These are phyloP conservation scores for Aspergillus leporis DNA, from an alignment of 495 filamentous ascomycete genomes.

Conservation along the genomic window DNA sequence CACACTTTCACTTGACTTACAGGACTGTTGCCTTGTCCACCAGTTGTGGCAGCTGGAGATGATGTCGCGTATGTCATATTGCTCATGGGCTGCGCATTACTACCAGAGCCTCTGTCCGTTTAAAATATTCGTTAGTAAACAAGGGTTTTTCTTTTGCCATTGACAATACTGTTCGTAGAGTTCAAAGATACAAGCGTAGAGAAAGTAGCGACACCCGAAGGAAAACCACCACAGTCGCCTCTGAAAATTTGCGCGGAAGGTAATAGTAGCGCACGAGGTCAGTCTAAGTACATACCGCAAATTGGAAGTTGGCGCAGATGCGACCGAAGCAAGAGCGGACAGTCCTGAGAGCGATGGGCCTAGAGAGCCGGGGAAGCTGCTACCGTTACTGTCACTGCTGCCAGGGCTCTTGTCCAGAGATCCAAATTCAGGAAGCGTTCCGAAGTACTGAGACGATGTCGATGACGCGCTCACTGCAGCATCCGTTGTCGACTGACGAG, in stretches of 20 bases:
- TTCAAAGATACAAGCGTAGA: neutral
- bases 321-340: slow-evolving; percentile 63
- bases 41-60: slow-evolving; percentile 67
- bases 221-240: neutral
- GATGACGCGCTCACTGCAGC: slow-evolving; percentile 33
- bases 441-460: slow-evolving; percentile 39
- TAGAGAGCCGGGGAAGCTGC: slow-evolving; percentile 30
- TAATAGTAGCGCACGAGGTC: neutral
- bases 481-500: slow-evolving; percentile 24
- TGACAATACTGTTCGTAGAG: neutral
- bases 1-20: slow-evolving; percentile 49
- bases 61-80: slow-evolving; percentile 63
- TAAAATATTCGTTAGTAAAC: slow-evolving; percentile 34
- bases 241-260: neutral
- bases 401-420: slow-evolving; percentile 27
- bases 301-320: slow-evolving; percentile 62
- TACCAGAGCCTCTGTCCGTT: slow-evolving; percentile 47
- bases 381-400: slow-evolving; percentile 25
- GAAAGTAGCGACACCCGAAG: neutral
- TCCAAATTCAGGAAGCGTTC: slow-evolving; percentile 36
- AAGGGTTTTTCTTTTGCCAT: neutral
- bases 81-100: slow-evolving; percentile 52
- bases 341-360: slow-evolving; percentile 57
- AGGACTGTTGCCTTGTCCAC: slow-evolving; percentile 63
- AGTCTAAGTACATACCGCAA: slow-evolving; percentile 55